Percentiles rank a stretch among this genome's conserved stretches.
These are phyloP conservation scores for Trichomonascus vanleenenianus DNA, from an alignment of 805 yeast genomes.

Conservation along the genomic window DNA sequence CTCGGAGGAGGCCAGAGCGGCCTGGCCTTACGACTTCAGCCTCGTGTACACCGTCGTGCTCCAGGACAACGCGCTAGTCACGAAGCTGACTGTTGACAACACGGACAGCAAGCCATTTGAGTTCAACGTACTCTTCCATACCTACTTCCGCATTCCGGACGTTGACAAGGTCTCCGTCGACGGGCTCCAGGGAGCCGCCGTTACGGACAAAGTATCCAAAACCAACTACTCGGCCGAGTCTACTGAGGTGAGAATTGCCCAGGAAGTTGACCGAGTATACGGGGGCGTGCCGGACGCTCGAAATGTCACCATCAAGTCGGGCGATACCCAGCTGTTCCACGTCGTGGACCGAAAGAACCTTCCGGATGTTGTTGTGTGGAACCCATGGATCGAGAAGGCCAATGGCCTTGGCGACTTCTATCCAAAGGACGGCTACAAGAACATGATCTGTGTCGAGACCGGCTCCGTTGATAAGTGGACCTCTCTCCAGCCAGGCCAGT, in stretches of 20 bases:
- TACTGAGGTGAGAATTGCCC: slow-evolving; percentile 22
- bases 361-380: slow-evolving; percentile 84
- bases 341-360: slow-evolving; percentile 52
- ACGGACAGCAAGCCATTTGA: slow-evolving; percentile 54
- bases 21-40: slow-evolving; percentile 73
- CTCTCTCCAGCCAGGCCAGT: slow-evolving; percentile 56
- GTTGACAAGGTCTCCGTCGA: slow-evolving; percentile 70
- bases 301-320: slow-evolving; percentile 57
- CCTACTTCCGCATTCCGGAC: slow-evolving; percentile 69
- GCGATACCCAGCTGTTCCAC: slow-evolving; percentile 64
- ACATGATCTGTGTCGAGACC: slow-evolving; percentile 93
- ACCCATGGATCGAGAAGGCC: slow-evolving; percentile 90
- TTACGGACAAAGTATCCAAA: slow-evolving; percentile 68
- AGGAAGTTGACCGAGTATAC: slow-evolving; percentile 83
- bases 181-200: slow-evolving; percentile 64
- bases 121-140: slow-evolving; percentile 93
- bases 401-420: slow-evolving; percentile 77
- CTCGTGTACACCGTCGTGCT: slow-evolving; percentile 63
- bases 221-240: slow-evolving; percentile 34
- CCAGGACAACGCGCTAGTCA: slow-evolving; percentile 48
- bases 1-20: slow-evolving; percentile 46
- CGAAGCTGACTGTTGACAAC: slow-evolving; percentile 71
- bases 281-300: slow-evolving; percentile 41
- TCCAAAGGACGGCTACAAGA: slow-evolving; percentile 74
- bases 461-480: slow-evolving; percentile 74